Base-by-base conservation (phyloP, 2,329 filamentous ascomycete species). In the Neonectria punicea region DNA sequence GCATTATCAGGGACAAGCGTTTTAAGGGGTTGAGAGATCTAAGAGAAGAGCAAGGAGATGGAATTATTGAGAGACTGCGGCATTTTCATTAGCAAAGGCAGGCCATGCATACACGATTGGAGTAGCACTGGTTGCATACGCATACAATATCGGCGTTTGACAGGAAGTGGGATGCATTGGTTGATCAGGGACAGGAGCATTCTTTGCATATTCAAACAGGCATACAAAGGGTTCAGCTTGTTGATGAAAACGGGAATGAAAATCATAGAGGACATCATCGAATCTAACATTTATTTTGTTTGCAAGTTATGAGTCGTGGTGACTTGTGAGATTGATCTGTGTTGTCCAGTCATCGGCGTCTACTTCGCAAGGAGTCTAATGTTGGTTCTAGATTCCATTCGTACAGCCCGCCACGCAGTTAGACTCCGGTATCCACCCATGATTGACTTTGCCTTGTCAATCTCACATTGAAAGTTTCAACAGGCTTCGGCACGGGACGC, bases 1-100 rank as follows among this genome's bases (percentile, higher is more conserved):
- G 2, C 76, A 76, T 18, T 77, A 80, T 51, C 79, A 82, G 53
- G 78, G 79, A 11, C 79, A 80, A 55, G 77, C 77, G 14, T 80
- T 79, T 57, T 80, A 71, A 63, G 36, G 30, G 58, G 30, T 20
- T 44, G 5, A n/a, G 18, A 50, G 20, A 18, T 22, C 22, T 13
- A 28, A 36, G 2, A 30, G 34, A 56, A 44, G 16, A 22, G 18
- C 51, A 16, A 56, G 22, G 49, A 34, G 46, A 10, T 22, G 32
- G n/a, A 34, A 16, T 39, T 47, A n/a, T n/a, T 18, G 41, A n/a
- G 36, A 50, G 39, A 50, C 22, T 32, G 46, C 41, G 34, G 28
- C 41, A 56, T 67, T 58, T 49, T 62, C 49, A 70, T 61, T 62
- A 55, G 32, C 55, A 55, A 39, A 41, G 61, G 67, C 54, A 49